Conservation (phyloP, 164 flowering plant genomes). For the Hamamelis virginiana region DNA sequence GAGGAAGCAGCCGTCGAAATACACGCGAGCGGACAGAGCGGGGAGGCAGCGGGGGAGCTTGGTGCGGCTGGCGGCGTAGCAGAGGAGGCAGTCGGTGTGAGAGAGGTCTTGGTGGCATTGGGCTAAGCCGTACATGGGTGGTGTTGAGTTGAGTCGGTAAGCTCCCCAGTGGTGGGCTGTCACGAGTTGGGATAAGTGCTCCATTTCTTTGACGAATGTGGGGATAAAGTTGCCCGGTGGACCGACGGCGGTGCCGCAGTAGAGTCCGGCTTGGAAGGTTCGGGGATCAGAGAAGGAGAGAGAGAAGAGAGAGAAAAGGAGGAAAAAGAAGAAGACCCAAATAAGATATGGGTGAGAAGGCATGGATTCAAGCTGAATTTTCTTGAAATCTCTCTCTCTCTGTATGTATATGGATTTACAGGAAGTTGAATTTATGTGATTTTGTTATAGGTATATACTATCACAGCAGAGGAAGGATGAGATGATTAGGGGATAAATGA, state of each 20-base stretch:
- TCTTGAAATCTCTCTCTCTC: background rate
- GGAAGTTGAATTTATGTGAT: background rate
- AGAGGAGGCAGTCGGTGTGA: constrained; percentile 62
- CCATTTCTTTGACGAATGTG: constrained; percentile 45
- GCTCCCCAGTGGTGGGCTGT: constrained; percentile 27
- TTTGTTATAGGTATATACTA: too few relatives aligned
- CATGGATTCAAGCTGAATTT: constrained; percentile 11
- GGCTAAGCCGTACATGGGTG: constrained; percentile 44
- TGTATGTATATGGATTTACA: background rate
- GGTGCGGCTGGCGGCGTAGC: constrained; percentile 60
- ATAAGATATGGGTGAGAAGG: background rate
- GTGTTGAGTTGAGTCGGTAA: constrained; percentile 10
- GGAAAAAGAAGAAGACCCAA: constrained; percentile 17
- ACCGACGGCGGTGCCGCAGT: constrained; percentile 33
- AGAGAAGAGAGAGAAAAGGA: background rate
- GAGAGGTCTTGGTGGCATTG: constrained; percentile 71
- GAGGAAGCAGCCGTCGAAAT: constrained; percentile 67
- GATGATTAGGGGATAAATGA: too few relatives aligned
- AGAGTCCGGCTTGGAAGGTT: constrained; percentile 27
- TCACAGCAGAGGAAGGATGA: too few relatives aligned
- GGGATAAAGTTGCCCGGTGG: constrained; percentile 25
- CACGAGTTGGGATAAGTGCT: constrained; percentile 28
- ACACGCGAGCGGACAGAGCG: constrained; percentile 38
- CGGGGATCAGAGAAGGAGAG: constrained; percentile 36
- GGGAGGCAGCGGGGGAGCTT: constrained; percentile 69